Conservation (phyloP, 306 rosid species). For the Dryas alaskensis region DNA sequence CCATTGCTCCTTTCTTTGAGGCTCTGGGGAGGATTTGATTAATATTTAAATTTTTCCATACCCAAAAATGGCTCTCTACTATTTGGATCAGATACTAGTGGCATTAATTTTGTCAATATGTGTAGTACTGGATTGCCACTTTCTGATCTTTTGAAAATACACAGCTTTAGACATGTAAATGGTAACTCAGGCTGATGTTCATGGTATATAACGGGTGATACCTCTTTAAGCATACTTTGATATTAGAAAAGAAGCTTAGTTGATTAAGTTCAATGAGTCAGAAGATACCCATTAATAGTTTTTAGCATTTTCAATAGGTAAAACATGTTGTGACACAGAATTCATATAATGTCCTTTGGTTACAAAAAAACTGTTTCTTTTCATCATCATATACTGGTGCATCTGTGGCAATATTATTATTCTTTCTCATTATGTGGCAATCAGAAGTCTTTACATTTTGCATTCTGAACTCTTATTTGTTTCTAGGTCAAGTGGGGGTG, state of each 20-base stretch:
- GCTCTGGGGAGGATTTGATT: not conserved
- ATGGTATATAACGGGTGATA: not conserved
- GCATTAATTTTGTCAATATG: not conserved
- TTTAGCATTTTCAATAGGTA: not conserved
- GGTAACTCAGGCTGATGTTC: not conserved
- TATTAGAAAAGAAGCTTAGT: not conserved
- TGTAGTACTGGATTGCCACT: not conserved
- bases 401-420: not conserved
- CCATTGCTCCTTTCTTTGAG: not conserved
- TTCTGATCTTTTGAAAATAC: not conserved
- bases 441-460: slow-evolving; percentile 10
- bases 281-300: not conserved
- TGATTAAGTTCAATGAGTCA: not conserved
- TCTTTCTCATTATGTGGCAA: slow-evolving; percentile 18
- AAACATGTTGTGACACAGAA: not conserved
- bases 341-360: not conserved
- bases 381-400: not conserved
- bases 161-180: not conserved
- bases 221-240: not conserved
- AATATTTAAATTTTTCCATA: not conserved
- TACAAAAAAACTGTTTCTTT: not conserved
- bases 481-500: slow-evolving; percentile 90
- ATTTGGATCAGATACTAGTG: not conserved
- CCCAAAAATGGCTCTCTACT: not conserved
- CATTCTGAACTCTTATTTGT: slow-evolving; percentile 16